Evolutionary conservation across 805 yeast species (phyloP), one percentile per base, ranked within the genome.

Genomic region (Ogataea angusta): DNA sequence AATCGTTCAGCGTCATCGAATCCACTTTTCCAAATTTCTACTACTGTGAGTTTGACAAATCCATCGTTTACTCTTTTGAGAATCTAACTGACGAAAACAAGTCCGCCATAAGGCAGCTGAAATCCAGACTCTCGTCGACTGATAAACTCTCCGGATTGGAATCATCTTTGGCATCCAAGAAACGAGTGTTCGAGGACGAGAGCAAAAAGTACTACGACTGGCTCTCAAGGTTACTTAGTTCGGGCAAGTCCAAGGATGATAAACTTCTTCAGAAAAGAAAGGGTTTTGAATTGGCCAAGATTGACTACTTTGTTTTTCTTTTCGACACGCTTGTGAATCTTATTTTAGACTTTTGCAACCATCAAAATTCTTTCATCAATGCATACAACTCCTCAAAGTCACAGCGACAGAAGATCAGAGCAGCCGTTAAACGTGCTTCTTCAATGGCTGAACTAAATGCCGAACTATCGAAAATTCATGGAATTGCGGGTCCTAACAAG

Each of bases 401-500:
- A 5, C 40, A 49, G 22, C 40, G 65, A 29, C 47, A 41, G 12
- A 32, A 30, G n/a, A 37, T 52, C 9, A 43, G 54, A 22, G 26
- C 30, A 10, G 47, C 43, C 10, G 48, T 61, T 8, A 51, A 52
- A 17, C 42, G 45, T 9, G 38, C 56, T 10, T 13, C 40, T 2
- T 39, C 57, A 3, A 46, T 57, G 44, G 30, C 43, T 4, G 55
- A 59, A 26, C 45, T 57, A 17, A 78, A 72, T 45, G 48, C 60
- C 0, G 69, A 70, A 4, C 56, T 79, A 43, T 71, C 72, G 49
- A 75, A 74, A 10, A 70, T 45, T 25, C 34, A 38, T 6, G 25
- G 36, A 12, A 24, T 40, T 13, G 15, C 43, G 4, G 14, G 45
- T 3, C 28, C 55, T 7, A 35, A 42, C n/a, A 60, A 59, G 42